Conservation (phyloP, 306 rosid species). For the Lotus japonicus region DNA sequence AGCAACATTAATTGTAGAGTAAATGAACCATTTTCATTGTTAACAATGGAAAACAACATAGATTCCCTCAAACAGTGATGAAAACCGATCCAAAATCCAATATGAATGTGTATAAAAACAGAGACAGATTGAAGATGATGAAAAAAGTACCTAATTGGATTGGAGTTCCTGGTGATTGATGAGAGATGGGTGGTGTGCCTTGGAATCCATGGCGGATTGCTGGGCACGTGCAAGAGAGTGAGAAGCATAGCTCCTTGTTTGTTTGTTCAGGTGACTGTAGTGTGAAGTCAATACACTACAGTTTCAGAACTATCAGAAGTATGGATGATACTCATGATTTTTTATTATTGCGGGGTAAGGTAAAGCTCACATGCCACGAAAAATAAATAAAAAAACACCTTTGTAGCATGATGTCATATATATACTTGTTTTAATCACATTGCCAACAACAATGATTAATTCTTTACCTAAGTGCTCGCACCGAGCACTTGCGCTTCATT, state of each 20-base stretch:
- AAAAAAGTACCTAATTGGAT: background rate
- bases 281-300: background rate
- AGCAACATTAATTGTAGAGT: background rate
- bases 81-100: background rate
- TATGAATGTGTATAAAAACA: background rate
- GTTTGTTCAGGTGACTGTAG: background rate
- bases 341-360: too few relatives aligned
- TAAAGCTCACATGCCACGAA: too few relatives aligned
- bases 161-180: background rate
- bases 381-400: too few relatives aligned
- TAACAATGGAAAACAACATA: background rate
- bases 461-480: too few relatives aligned
- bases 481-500: too few relatives aligned
- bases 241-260: background rate
- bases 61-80: background rate
- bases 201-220: slow-evolving; percentile 4
- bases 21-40: background rate
- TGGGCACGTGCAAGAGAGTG: slow-evolving; percentile 4
- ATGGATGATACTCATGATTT: too few relatives aligned
- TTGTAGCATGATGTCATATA: background rate
- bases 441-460: too few relatives aligned
- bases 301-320: too few relatives aligned
- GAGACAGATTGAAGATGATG: background rate
- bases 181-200: background rate
- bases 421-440: too few relatives aligned